phyloP scores from a whole-genome alignment of 345 rosid genomes.

The Populus ilicifolia region DNA sequence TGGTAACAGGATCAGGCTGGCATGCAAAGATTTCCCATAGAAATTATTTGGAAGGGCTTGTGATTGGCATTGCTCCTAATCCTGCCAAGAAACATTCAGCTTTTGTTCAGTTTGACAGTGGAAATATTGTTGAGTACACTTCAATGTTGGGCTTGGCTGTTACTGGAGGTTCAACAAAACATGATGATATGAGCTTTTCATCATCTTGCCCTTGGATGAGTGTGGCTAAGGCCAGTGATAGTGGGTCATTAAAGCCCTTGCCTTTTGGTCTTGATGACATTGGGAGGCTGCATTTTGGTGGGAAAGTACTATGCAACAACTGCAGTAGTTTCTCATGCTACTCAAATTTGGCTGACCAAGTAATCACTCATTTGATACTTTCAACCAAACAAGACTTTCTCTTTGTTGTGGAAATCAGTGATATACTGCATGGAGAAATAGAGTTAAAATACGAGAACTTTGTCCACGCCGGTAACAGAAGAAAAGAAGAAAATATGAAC shows the following conservation, averaged over 20 bases:
- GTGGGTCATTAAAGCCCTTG: conserved; percentile 43
- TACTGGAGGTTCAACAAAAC: conserved; percentile 35
- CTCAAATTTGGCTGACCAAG: conserved; percentile 65
- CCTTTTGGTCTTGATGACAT: conserved; percentile 81
- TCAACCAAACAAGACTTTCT: conserved; percentile 85
- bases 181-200: conserved; percentile 40
- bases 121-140: conserved; percentile 51
- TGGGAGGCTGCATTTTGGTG: conserved; percentile 64
- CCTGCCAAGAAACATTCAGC: conserved; percentile 61
- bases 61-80: conserved; percentile 54
- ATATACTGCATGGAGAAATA: conserved; percentile 54
- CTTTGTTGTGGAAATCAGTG: conserved; percentile 64
- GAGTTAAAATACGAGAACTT: conserved; percentile 55
- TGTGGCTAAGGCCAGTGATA: conserved; percentile 44
- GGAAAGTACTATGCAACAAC: conserved; percentile 68
- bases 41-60: conserved; percentile 48
- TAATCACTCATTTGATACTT: conserved; percentile 72
- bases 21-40: conserved; percentile 45
- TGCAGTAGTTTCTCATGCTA: conserved; percentile 85
- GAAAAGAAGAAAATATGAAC: conserved; percentile 54
- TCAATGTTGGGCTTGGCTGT: conserved; percentile 37
- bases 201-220: conserved; percentile 76
- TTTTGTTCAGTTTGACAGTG: conserved; percentile 80
- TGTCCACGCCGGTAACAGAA: conserved; percentile 40
- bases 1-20: conserved; percentile 72